Evolutionary conservation across 208 protist species (phyloP), one percentile per base, ranked within the genome.

Genomic region (Trypanosoma rangeli): DNA sequence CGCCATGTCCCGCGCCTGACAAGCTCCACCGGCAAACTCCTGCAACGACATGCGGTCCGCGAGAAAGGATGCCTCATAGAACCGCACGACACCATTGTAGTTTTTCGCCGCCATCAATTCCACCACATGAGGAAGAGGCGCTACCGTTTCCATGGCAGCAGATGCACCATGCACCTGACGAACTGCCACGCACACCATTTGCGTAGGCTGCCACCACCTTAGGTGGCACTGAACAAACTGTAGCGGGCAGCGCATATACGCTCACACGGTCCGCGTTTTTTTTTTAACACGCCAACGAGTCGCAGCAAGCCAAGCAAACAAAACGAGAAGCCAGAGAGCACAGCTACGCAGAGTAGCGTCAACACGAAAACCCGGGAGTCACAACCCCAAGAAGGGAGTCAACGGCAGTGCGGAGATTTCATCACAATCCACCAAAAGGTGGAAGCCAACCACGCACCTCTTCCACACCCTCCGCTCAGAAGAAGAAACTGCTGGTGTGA

Each of bases 1-100:
- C 24, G 79, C 55, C 33, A 78, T 69, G 31, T 92, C 85, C 0
- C 86, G 78, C n/a, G 77, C 84, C 9, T 88, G 77, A 13, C 66
- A 20, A 0, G 59, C 64, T 26, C 74, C 81, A 35, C 60, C 63
- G 57, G 80, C 80, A 65, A 88, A 82, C 52, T 86, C 77, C 3
- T 70, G 9, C 44, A 91, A 69, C 29, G 79, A 70, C 58, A 82
- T 75, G 9, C 28, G 42, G 10, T 69, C 26, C 10, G 74, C 46
- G 16, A 72, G 53, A 57, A 82, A 89, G 46, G 58, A 39, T 24
- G 29, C 12, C 31, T 86, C 78, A 50, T 77, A 89, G 53, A 79
- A 73, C 0, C 44, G 64, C 7, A 77, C 78, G 5, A 75, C 73
- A 35, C 69, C 73, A 3, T 59, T 49, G 55, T 80, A 81, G 39